Conservation (phyloP, 2,329 filamentous ascomycete species). For the Trichoderma arundinaceum region DNA sequence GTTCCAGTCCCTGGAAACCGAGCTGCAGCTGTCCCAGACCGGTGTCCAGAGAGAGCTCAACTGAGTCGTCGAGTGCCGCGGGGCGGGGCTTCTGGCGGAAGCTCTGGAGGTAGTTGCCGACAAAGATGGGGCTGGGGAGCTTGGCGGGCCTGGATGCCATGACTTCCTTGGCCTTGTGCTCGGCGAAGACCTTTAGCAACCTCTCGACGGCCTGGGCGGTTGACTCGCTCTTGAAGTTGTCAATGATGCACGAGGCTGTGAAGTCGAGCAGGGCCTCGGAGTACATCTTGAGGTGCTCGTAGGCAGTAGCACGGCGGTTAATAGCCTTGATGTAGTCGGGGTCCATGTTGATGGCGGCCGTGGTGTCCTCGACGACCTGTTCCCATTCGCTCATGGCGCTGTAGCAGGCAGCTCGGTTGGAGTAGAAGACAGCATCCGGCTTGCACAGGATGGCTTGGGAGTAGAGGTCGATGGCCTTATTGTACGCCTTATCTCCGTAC, state of each 20-base stretch:
- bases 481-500: constrained; percentile 92
- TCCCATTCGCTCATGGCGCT: constrained; percentile 93
- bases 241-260: constrained; percentile 98
- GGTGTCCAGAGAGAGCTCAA: constrained; percentile 76
- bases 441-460: constrained; percentile 96
- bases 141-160: constrained; percentile 83
- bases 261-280: constrained; percentile 96
- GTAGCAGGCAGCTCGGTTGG: constrained; percentile 96
- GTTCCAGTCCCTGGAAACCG: constrained; percentile 79
- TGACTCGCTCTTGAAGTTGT: constrained; percentile 90
- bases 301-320: constrained; percentile 94
- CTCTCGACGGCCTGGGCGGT: constrained; percentile 91
- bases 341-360: constrained; percentile 90
- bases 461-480: constrained; percentile 92
- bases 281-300: constrained; percentile 89
- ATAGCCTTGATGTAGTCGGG: constrained; percentile 96
- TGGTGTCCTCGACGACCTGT: constrained; percentile 96
- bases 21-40: constrained; percentile 86
- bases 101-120: constrained; percentile 98
- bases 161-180: constrained; percentile 90
- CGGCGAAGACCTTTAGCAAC: constrained; percentile 94
- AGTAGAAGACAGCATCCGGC: constrained; percentile 97
- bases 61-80: constrained; percentile 78
- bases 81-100: constrained; percentile 86
- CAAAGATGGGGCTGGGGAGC: constrained; percentile 93